These are phyloP conservation scores for Teunomyces funiuensis DNA, from an alignment of 805 yeast genomes.

Conservation along the genomic window DNA sequence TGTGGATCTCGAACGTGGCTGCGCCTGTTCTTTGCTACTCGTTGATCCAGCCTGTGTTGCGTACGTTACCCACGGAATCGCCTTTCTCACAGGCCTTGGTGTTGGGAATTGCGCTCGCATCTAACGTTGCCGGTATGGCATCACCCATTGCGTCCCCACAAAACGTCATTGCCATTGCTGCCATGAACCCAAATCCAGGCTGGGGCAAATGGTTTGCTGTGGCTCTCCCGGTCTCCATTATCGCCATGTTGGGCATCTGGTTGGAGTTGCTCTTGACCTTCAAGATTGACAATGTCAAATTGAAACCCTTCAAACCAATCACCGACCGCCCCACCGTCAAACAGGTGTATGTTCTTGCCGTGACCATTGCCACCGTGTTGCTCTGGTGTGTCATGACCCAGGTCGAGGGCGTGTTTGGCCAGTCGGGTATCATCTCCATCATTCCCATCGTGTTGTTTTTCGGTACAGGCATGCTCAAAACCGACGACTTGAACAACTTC, in stretches of 20 bases:
- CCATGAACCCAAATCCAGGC: conserved; percentile 73
- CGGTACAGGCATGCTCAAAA: conserved; percentile 49
- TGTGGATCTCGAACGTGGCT: conserved; percentile 97
- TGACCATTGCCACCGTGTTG: conserved; percentile 44
- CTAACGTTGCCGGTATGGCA: conserved; percentile 95
- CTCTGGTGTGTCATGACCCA: conserved; percentile 51
- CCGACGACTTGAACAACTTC: conserved; percentile 49
- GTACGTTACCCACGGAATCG: conserved; percentile 78
- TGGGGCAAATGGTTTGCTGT: conserved; percentile 96
- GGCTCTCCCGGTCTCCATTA: conserved; percentile 73
- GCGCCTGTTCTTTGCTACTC: conserved; percentile 94
- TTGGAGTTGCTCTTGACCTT: conserved; percentile 64
- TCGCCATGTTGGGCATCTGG: conserved; percentile 72
- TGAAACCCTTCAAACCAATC: conserved; percentile 48
- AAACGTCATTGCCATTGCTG: conserved; percentile 83
- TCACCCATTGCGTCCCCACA: conserved; percentile 98
- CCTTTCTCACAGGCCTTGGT: conserved; percentile 81
- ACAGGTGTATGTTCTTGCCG: conserved; percentile 43
- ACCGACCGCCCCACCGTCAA: conserved; percentile 44
- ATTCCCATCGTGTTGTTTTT: conserved; percentile 49
- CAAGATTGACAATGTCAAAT: conserved; percentile 47
- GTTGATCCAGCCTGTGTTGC: conserved; percentile 82
- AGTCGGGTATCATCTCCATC: conserved; percentile 48
- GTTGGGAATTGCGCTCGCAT: conserved; percentile 88
- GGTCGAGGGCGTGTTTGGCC: conserved; percentile 44